Evolutionary conservation across 495 filamentous ascomycete species (phyloP), one percentile per base, ranked within the genome.

Genomic region (Endocarpon pusillum): DNA sequence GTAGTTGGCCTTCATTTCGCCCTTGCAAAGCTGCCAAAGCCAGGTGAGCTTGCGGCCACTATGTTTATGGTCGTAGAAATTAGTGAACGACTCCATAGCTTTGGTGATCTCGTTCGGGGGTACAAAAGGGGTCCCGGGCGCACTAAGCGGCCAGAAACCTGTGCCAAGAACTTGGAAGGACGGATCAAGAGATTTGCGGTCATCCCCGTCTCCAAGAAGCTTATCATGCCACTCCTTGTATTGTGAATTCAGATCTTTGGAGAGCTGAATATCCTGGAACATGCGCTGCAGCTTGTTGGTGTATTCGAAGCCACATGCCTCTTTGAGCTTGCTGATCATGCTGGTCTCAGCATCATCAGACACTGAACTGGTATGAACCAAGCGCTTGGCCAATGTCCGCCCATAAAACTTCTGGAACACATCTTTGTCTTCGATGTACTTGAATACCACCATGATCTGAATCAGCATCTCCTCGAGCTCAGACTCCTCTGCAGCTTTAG

Each of bases 321-420:
- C 89, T 62, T 96, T 99, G 41, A 99, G 67, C 57, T 99, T 99
- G 63, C 78, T 81, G 54, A 99, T 96, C 89, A 99, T 99, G 54
- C 81, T 94, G 0, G 85, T 94, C 58, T 99, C 89, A 0, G 89
- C 87, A 54, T 99, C 91, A 44, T 92, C 85, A 10, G 87, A 94
- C 1, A 87, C 86, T 1, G 89, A 94, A 46, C 74, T 92, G 54
- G 75, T 78, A 51, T 94, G 84, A 5, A 99, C 91, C 35, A 99
- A 60, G 38, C 89, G 81, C 53, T 92, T 85, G 31, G 89, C 91
- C 41, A 99, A 61, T 77, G 86, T 89, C 32, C 87, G 81, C 6
- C 91, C 91, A 57, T 99, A 99, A 58, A 94, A 96, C 53, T 94
- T 96, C 56, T 96, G 91, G 66, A 96, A 99, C 4, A 99, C 89